Percentiles rank a stretch among this genome's conserved stretches.
phyloP scores from a whole-genome alignment of 2,329 filamentous ascomycete genomes.

The Ophiosphaerella narmari region DNA sequence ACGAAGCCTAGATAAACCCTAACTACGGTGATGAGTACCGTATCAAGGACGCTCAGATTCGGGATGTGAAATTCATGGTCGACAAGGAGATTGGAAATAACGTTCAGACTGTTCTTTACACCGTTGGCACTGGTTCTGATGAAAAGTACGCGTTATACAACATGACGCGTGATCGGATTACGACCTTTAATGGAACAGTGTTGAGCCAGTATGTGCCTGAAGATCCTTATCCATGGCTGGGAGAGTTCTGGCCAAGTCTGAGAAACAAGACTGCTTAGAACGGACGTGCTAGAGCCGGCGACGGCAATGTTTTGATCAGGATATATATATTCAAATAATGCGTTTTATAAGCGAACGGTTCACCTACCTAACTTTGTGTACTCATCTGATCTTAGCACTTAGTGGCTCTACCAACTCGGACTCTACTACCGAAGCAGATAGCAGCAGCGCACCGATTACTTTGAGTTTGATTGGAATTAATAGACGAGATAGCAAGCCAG shows the following conservation, averaged over 20 bases:
- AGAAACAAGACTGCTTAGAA: slow-evolving; percentile 1
- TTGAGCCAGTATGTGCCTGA: slow-evolving; percentile 24
- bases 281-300: too few relatives aligned
- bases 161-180: slow-evolving; percentile 26
- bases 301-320: too few relatives aligned
- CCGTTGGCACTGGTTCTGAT: slow-evolving; percentile 29
- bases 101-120: slow-evolving; percentile 32
- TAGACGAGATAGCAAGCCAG: too few relatives aligned
- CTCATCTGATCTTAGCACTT: too few relatives aligned
- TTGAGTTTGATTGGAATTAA: too few relatives aligned
- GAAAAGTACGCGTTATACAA: slow-evolving; percentile 35
- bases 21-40: slow-evolving; percentile 33
- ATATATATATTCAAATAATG: too few relatives aligned
- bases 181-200: slow-evolving; percentile 23
- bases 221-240: slow-evolving; percentile 28
- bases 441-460: too few relatives aligned
- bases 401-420: too few relatives aligned
- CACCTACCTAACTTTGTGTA: too few relatives aligned
- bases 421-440: too few relatives aligned
- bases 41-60: slow-evolving; percentile 26
- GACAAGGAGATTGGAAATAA: slow-evolving; percentile 35
- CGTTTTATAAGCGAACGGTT: too few relatives aligned
- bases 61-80: slow-evolving; percentile 24
- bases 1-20: slow-evolving; percentile 17
- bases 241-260: slow-evolving; percentile 23